A percentile compares a stretch with the other conserved stretches of the same genome.
Conservation (phyloP, 2,329 filamentous ascomycete genomes). For the Colletotrichum coccodes region DNA sequence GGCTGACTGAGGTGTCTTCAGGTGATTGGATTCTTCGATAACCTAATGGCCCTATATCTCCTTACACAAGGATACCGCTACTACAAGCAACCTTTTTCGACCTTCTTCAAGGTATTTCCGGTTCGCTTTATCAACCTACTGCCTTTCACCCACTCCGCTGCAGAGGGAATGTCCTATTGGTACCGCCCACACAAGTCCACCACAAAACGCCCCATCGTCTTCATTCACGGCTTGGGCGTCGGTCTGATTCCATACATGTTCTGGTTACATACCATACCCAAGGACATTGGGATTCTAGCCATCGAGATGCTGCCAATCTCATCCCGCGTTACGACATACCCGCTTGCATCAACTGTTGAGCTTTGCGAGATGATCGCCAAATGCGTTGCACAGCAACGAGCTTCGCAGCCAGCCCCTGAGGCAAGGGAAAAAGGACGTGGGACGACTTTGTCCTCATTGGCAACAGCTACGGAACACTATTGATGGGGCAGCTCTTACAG, state of each 20-base stretch:
- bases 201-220: slow-evolving; percentile 65
- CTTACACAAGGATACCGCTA: slow-evolving; percentile 45
- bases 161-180: slow-evolving; percentile 66
- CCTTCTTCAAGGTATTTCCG: slow-evolving; percentile 60
- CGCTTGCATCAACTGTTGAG: slow-evolving; percentile 43
- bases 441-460: slow-evolving; percentile 68
- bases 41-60: slow-evolving; percentile 44
- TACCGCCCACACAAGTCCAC: slow-evolving; percentile 68
- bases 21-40: slow-evolving; percentile 59
- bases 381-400: slow-evolving; percentile 24
- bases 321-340: slow-evolving; percentile 63
- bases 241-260: slow-evolving; percentile 65
- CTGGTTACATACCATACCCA: slow-evolving; percentile 51
- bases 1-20: slow-evolving; percentile 31
- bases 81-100: slow-evolving; percentile 59
- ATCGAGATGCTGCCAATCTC: slow-evolving; percentile 69
- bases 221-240: slow-evolving; percentile 70
- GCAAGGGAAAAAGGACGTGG: slow-evolving; percentile 31
- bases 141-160: slow-evolving; percentile 55
- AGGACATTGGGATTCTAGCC: slow-evolving; percentile 66
- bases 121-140: slow-evolving; percentile 60
- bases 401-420: slow-evolving; percentile 5
- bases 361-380: slow-evolving; percentile 25
- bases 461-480: slow-evolving; percentile 66
- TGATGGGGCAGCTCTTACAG: slow-evolving; percentile 66